Conservation (phyloP, 2,329 filamentous ascomycete species). For the Verticillium tricorpus region DNA sequence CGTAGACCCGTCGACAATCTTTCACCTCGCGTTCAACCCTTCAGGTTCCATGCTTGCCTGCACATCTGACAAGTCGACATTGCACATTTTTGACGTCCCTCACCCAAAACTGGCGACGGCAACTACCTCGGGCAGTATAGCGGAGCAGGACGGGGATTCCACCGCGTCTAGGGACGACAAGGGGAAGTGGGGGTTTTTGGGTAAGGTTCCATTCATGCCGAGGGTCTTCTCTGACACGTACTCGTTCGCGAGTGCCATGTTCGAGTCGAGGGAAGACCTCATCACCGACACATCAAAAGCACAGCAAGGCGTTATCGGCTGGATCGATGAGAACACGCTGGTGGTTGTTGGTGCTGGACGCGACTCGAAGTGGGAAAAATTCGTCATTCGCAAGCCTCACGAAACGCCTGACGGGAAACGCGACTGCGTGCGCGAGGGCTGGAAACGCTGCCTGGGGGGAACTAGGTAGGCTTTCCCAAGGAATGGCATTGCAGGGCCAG, state of each 20-base stretch:
- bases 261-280: slow-evolving; percentile 76
- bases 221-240: slow-evolving; percentile 86
- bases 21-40: slow-evolving; percentile 83
- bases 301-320: slow-evolving; percentile 80
- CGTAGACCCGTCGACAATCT: slow-evolving; percentile 82
- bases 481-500: neutral
- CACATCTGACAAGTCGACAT: slow-evolving; percentile 92
- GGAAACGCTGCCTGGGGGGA: slow-evolving; percentile 69
- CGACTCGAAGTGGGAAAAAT: slow-evolving; percentile 85
- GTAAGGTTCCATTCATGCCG: slow-evolving; percentile 79
- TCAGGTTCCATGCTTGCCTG: slow-evolving; percentile 76
- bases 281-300: slow-evolving; percentile 53
- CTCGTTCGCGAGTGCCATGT: slow-evolving; percentile 74
- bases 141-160: slow-evolving; percentile 12
- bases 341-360: slow-evolving; percentile 74
- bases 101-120: slow-evolving; percentile 38
- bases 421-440: slow-evolving; percentile 66
- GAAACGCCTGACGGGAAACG: slow-evolving; percentile 53
- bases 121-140: slow-evolving; percentile 15
- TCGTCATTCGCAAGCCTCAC: slow-evolving; percentile 63
- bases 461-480: slow-evolving; percentile 17
- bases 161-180: slow-evolving; percentile 39
- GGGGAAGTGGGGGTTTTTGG: slow-evolving; percentile 81
- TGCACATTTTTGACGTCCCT: slow-evolving; percentile 89
- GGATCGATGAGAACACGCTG: slow-evolving; percentile 70